A percentile compares a stretch with the other conserved stretches of the same genome.
phyloP scores from a whole-genome alignment of 768 basidiomycete genomes.

The Austroboletus festivus region DNA sequence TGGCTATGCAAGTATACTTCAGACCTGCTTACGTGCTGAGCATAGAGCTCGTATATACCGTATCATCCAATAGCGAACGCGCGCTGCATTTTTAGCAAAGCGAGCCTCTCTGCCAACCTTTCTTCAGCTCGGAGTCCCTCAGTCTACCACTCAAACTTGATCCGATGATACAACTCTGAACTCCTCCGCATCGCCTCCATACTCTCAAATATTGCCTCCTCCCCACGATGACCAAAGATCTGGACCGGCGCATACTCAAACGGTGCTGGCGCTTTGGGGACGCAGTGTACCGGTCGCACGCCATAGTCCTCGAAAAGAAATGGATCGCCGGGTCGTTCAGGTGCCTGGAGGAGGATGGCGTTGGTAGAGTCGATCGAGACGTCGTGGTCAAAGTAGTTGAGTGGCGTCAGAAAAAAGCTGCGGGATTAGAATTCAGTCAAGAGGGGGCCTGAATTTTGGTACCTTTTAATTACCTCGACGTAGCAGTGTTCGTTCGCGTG shows the following conservation, averaged over 20 bases:
- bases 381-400: conserved; percentile 66
- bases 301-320: conserved; percentile 52
- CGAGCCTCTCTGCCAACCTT: too few species aligned
- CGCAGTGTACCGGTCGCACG: conserved; percentile 40
- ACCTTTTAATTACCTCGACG: conserved; percentile 49
- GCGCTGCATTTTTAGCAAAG: too few species aligned
- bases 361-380: conserved; percentile 57
- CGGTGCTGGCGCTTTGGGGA: conserved; percentile 35
- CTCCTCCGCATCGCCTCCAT: conserved; percentile 39
- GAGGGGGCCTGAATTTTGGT: too few species aligned
- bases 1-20: too few species aligned
- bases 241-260: conserved; percentile 38
- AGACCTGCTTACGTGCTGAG: too few species aligned
- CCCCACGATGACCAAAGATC: conserved; percentile 36
- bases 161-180: conserved; percentile 40
- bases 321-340: conserved; percentile 31
- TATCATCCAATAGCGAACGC: too few species aligned
- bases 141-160: conserved; percentile 26
- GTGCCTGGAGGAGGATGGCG: conserved; percentile 46
- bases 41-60: too few species aligned
- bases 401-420: conserved; percentile 57
- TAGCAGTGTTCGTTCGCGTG: conserved; percentile 54
- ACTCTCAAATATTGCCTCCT: conserved; percentile 24
- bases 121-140: not conserved
- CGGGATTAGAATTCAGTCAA: not conserved